Evolutionary conservation across 129 eudicot genomes (phyloP), one percentile per base, ranked within the genome.

Genomic region (Tagetes erecta): DNA sequence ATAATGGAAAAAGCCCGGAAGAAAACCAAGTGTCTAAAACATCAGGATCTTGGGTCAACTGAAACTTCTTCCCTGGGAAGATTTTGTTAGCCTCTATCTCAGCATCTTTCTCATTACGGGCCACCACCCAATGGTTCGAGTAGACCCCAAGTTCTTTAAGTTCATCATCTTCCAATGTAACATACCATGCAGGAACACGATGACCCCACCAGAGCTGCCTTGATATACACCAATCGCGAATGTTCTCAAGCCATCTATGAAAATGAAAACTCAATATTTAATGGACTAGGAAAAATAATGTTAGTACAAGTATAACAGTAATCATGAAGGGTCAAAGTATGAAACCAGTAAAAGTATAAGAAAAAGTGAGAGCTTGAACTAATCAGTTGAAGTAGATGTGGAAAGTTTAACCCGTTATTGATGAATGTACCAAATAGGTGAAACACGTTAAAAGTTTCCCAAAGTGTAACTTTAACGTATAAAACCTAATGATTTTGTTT

Each of bases 141-240:
- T 87, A 92, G 33, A 90, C 89, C 81, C 95, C 98, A 67, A 87
- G 67, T 76, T 89, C 98, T 81, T 87, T 87, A 72, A 80, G 86
- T 67, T 89, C 66, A 65, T 89, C 98, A 34, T 83, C 86, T 51
- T 84, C 95, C 72, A 92, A 80, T 35, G 86, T 75, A 14, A 85
- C 96, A 84, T 92, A 92, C 96, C 98, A 92, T 57, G 98, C 98
- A 66, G 96, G 98, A 69, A 92, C 79, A 20, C 96, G 91, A 76
- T 92, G 98, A 76, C 98, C 98, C 98, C 98, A 92, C 98, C 98
- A 92, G 66, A 92, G 90, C 78, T 92, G 98, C 78, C 98, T 85
- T 75, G 98, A 92, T 68, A 92, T 77, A 70, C 98, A 92, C 98
- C 98, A 92, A 86, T 92, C 97, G 75, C 93, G 94, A 66, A 92